Evolutionary conservation across 805 yeast species (phyloP).

Genomic region (Cyberlindnera xylosilytica): DNA sequence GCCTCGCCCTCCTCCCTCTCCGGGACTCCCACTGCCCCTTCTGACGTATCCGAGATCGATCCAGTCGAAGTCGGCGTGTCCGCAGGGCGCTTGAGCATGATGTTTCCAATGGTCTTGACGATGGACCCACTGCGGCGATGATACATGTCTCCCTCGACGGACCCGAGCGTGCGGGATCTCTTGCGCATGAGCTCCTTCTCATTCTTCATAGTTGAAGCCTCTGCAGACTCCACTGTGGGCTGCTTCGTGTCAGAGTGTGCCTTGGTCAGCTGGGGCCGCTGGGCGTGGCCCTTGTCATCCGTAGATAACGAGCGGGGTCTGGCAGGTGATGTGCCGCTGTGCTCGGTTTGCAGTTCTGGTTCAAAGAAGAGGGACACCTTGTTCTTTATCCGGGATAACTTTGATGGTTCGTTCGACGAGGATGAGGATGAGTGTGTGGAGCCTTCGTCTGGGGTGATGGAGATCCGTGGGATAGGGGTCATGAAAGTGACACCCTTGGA

Average conservation of each 20-base stretch:
- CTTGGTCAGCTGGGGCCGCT: conserved; percentile 15
- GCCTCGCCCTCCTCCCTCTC: conserved; percentile 23
- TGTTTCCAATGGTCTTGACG: conserved; percentile 35
- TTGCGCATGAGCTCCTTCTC: conserved; percentile 19
- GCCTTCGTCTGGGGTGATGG: conserved; percentile 5
- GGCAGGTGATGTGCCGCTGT: not conserved
- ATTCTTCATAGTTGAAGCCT: not conserved
- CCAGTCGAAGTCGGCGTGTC: conserved; percentile 6
- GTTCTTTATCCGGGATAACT: conserved; percentile 13
- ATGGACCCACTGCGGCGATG: conserved; percentile 36
- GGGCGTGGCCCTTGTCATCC: not conserved
- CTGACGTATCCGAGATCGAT: conserved; percentile 6
- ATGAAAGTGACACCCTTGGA: not conserved
- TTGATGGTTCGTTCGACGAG: conserved; percentile 12
- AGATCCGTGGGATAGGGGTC: conserved; percentile 5
- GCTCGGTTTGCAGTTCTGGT: not conserved
- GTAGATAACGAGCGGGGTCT: not conserved
- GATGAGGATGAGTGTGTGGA: conserved; percentile 2
- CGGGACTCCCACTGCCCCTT: conserved; percentile 2
- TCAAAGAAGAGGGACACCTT: conserved; percentile 21
- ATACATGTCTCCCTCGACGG: conserved; percentile 24
- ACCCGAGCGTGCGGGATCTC: conserved; percentile 27
- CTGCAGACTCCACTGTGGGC: conserved; percentile 1
- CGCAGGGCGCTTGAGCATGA: conserved; percentile 30
- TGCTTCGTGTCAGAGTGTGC: conserved; percentile 18